A percentile compares a stretch with the other conserved stretches of the same genome.
These are phyloP conservation scores for Rhizopogon parksii DNA, from an alignment of 1,284 basidiomycete species.

Conservation along the genomic window DNA sequence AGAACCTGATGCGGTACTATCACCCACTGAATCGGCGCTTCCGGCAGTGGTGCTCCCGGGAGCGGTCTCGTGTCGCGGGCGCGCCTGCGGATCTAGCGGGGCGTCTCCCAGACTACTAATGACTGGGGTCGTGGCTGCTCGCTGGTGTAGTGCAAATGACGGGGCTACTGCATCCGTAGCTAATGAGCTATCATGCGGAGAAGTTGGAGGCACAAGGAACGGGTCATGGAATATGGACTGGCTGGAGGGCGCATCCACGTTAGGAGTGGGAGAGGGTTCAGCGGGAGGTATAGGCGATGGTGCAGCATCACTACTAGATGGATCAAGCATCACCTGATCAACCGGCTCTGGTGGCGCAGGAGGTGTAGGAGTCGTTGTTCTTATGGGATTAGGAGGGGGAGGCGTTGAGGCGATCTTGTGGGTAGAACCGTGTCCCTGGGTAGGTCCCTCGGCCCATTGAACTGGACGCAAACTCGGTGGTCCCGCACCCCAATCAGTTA, in stretches of 20 bases:
- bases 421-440: neutral
- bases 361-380: neutral
- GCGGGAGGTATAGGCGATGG: neutral
- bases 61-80: constrained; percentile 7
- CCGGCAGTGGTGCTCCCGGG: constrained; percentile 1
- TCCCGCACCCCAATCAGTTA: neutral
- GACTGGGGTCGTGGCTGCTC: neutral
- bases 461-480: neutral
- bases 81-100: neutral
- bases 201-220: neutral
- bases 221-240: neutral
- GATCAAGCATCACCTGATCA: neutral
- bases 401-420: neutral
- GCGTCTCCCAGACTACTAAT: constrained; percentile 7
- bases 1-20: constrained; percentile 1
- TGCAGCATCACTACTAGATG: neutral
- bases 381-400: neutral
- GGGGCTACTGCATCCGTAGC: neutral
- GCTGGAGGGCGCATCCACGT: neutral
- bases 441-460: neutral
- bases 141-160: neutral
- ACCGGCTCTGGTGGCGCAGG: neutral
- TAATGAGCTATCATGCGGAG: neutral
- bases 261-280: neutral
- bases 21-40: neutral